Base-by-base conservation (phyloP, 495 filamentous ascomycete species). In the Ramalina intermedia region DNA sequence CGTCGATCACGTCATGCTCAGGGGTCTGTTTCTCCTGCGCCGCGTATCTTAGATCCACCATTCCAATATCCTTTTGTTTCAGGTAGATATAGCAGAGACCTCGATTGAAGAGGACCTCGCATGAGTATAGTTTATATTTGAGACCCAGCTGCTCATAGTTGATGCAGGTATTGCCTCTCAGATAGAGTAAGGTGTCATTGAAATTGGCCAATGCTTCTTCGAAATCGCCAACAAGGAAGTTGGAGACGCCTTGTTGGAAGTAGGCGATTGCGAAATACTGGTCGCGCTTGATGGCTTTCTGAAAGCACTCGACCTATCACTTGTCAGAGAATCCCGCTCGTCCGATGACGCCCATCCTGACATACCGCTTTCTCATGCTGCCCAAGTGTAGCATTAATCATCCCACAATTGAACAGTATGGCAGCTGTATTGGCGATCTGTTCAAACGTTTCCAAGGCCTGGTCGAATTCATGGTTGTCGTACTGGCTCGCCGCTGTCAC, bases 231-330 rank as follows among this genome's bases (percentile, higher is more conserved):
- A 96, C 73, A 44, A 99, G 69, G 69, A 99, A 99, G 65, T 96
- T 99, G 35, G 93, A 96, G 1, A 99, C 91, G 23, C 91, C 91
- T 66, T 96, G 85, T 59, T 99, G 91, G 66, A 99, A 99, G 63
- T 96, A 99, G 26, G 91, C 93, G 43, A 99, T 86, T 41, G 91
- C 91, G 18, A 99, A 82, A 58, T 95, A 99, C 55, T 87, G 82
- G 62, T 99, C 91, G 36, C 95, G 72, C 43, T 79, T 72, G 54
- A 95, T 79, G 18, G 93, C 87, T 55, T 82, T 79, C 65, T 95
- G 88, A 63, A 96, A 99, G 66, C 81, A 94, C 64, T 93, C 82
- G 54, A 96, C 86, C 90, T 96, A 59, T 41, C 4, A 40, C 13
- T 23, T 23, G 50, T 52, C 29, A 61, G 57, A 29, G 40, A 36